Evolutionary conservation across 495 filamentous ascomycete species (phyloP).

Genomic region (Xylaria sp.): DNA sequence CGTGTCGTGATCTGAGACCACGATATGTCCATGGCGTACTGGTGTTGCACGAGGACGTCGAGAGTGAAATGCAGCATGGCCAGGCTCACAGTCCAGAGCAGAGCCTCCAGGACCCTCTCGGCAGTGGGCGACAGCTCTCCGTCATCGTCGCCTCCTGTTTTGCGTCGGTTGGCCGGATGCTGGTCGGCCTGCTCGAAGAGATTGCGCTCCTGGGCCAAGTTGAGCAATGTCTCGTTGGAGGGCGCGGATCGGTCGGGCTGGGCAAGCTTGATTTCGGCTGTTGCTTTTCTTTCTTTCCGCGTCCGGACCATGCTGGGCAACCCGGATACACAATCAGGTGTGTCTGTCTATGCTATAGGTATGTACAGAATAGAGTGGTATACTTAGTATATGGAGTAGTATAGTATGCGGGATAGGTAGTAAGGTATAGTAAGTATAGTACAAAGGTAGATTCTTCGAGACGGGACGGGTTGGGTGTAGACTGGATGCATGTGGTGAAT

Average conservation of each 20-base stretch:
- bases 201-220: constrained; percentile 66
- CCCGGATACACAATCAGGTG: too few species aligned
- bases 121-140: constrained; percentile 45
- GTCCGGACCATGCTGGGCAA: constrained; percentile 49
- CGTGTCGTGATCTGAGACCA: constrained; percentile 63
- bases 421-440: too few species aligned
- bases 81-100: constrained; percentile 75
- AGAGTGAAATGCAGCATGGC: constrained; percentile 86
- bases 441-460: not conserved
- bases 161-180: constrained; percentile 37
- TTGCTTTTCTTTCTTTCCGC: constrained; percentile 56
- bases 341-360: too few species aligned
- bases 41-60: constrained; percentile 88
- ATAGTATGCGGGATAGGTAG: too few species aligned
- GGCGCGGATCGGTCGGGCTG: constrained; percentile 65
- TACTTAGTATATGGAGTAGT: too few species aligned
- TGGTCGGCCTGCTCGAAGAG: constrained; percentile 52
- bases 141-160: constrained; percentile 38
- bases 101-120: constrained; percentile 63
- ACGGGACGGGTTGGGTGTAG: not conserved
- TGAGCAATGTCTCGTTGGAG: constrained; percentile 65
- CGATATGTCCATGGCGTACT: constrained; percentile 77
- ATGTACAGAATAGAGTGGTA: too few species aligned
- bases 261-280: constrained; percentile 59
- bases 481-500: too few species aligned